Conservation (phyloP, 2,329 filamentous ascomycete genomes). For the Venturia asperata region DNA sequence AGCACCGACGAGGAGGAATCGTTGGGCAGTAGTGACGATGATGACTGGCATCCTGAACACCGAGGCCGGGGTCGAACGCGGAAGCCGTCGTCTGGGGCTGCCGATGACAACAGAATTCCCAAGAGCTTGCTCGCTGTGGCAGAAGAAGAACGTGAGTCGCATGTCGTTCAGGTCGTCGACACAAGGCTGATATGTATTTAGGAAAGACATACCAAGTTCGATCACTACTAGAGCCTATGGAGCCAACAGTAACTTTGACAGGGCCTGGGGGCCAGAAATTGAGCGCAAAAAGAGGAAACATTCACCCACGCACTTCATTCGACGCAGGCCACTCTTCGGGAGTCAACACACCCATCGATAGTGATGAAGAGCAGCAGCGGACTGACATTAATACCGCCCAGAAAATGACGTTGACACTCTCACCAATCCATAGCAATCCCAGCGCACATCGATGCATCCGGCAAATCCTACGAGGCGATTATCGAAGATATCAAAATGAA, state of each 20-base stretch:
- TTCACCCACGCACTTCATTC: slow-evolving; percentile 81
- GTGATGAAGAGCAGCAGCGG: slow-evolving; percentile 78
- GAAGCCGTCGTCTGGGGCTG: slow-evolving; percentile 20
- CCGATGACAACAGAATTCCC: slow-evolving; percentile 32
- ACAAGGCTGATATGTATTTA: slow-evolving; percentile 26
- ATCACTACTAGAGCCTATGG: slow-evolving; percentile 58
- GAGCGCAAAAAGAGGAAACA: slow-evolving; percentile 30
- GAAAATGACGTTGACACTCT: slow-evolving; percentile 72
- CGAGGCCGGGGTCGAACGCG: slow-evolving; percentile 35
- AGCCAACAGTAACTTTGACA: slow-evolving; percentile 60
- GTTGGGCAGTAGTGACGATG: slow-evolving; percentile 51
- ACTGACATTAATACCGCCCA: slow-evolving; percentile 84
- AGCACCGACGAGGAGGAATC: slow-evolving; percentile 57
- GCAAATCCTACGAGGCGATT: slow-evolving; percentile 86
- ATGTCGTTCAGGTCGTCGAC: slow-evolving; percentile 21
- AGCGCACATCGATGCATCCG: slow-evolving; percentile 76
- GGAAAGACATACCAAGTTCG: slow-evolving; percentile 54
- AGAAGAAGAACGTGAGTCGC: slow-evolving; percentile 65
- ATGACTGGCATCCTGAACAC: slow-evolving; percentile 46
- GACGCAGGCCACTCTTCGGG: slow-evolving; percentile 59
- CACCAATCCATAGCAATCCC: slow-evolving; percentile 67
- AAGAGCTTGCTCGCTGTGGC: slow-evolving; percentile 64
- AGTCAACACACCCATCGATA: slow-evolving; percentile 59
- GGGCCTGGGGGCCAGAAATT: slow-evolving; percentile 55
- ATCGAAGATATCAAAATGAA: slow-evolving; percentile 64